A percentile compares a stretch with the other conserved stretches of the same genome.
Conservation (phyloP, 73 alveolate genomes). For the Stentor roeselii region DNA sequence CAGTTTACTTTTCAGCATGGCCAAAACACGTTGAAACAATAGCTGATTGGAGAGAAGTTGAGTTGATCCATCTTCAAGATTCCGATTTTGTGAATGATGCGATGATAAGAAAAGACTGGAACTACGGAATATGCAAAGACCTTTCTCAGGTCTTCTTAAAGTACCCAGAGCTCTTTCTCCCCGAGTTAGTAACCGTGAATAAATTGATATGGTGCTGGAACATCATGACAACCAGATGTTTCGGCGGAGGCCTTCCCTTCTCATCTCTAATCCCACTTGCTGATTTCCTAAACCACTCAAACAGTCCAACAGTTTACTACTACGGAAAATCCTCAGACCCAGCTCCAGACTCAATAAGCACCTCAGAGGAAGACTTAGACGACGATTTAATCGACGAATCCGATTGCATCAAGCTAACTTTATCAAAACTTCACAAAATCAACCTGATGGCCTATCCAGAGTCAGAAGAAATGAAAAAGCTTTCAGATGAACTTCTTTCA, state of each 20-base stretch:
- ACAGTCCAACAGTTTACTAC: not conserved
- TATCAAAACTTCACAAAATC: not conserved
- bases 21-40: constrained; percentile 14
- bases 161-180: not conserved
- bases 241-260: not conserved
- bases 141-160: not conserved
- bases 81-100: constrained; percentile 16
- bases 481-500: too few relatives aligned
- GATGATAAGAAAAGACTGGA: not conserved
- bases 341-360: not conserved
- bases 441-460: not conserved
- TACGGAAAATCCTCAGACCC: not conserved
- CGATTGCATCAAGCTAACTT: not conserved
- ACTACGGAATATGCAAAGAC: not conserved
- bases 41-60: constrained; percentile 24
- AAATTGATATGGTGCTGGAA: not conserved
- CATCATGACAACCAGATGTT: not conserved
- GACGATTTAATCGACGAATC: not conserved
- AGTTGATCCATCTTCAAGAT: constrained; percentile 20
- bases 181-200: not conserved
- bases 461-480: not conserved
- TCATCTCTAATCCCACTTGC: constrained; percentile 11
- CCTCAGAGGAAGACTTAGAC: not conserved
- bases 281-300: not conserved
- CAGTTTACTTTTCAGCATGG: not conserved